These are phyloP conservation scores for Taiozyma sp. DNA, from an alignment of 1,139 yeast genomes.

Conservation along the genomic window DNA sequence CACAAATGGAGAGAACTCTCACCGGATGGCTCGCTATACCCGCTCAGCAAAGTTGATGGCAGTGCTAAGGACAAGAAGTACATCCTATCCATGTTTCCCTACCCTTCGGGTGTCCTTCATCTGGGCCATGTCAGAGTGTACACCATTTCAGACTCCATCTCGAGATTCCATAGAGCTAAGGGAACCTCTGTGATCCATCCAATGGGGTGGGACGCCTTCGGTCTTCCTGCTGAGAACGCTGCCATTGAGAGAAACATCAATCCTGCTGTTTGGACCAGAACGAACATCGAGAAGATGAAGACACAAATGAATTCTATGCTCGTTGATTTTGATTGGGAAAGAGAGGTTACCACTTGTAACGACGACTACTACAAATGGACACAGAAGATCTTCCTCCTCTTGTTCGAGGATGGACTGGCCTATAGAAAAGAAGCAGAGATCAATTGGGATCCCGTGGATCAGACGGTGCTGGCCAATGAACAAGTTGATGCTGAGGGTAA, in stretches of 20 bases:
- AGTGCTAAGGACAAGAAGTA: slow-evolving; percentile 43
- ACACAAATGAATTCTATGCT: slow-evolving; percentile 71
- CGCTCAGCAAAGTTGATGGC: slow-evolving; percentile 26
- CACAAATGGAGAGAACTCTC: slow-evolving; percentile 41
- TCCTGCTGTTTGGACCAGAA: slow-evolving; percentile 78
- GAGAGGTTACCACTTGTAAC: slow-evolving; percentile 81
- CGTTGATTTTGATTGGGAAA: slow-evolving; percentile 91
- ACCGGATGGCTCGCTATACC: slow-evolving; percentile 38
- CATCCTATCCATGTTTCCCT: slow-evolving; percentile 87
- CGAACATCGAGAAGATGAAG: slow-evolving; percentile 78
- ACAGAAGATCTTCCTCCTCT: slow-evolving; percentile 71
- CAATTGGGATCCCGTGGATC: slow-evolving; percentile 96
- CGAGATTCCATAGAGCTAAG: slow-evolving; percentile 69
- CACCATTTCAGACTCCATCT: slow-evolving; percentile 79
- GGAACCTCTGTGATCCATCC: slow-evolving; percentile 86
- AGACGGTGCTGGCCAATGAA: slow-evolving; percentile 92
- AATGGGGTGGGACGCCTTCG: slow-evolving; percentile 99
- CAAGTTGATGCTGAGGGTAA: slow-evolving; percentile 89
- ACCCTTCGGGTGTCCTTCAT: slow-evolving; percentile 89
- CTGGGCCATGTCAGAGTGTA: slow-evolving; percentile 93
- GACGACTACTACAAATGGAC: slow-evolving; percentile 93
- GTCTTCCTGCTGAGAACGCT: slow-evolving; percentile 97
- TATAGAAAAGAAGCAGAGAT: slow-evolving; percentile 83
- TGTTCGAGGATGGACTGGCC: slow-evolving; percentile 73
- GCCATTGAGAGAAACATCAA: slow-evolving; percentile 80